Conservation (phyloP, 2,329 filamentous ascomycete species). For the Phaeosphaeriaceae sp. region DNA sequence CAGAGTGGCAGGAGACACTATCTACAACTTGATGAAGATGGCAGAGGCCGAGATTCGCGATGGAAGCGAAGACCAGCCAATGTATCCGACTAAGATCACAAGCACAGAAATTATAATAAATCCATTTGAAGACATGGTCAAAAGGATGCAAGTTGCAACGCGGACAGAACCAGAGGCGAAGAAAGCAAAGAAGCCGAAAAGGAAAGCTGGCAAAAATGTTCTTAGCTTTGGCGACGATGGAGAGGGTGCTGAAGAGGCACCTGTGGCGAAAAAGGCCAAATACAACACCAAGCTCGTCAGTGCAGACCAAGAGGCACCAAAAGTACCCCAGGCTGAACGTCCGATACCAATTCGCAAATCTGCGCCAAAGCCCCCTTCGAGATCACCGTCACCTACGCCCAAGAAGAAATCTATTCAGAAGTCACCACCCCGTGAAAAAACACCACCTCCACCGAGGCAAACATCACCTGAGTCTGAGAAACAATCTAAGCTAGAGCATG, state of each 20-base stretch:
- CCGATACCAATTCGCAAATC: slow-evolving; percentile 44
- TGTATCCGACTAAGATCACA: slow-evolving; percentile 84
- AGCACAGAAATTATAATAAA: slow-evolving; percentile 78
- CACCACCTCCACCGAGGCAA: slow-evolving; percentile 40
- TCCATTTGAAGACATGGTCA: slow-evolving; percentile 82
- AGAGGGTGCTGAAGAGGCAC: slow-evolving; percentile 62
- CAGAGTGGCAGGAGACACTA: slow-evolving; percentile 87
- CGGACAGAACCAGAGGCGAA: slow-evolving; percentile 55
- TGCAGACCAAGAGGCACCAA: slow-evolving; percentile 43
- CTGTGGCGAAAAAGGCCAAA: slow-evolving; percentile 75
- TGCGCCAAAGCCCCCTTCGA: slow-evolving; percentile 30
- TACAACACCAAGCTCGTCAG: slow-evolving; percentile 77
- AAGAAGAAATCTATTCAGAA: slow-evolving; percentile 14
- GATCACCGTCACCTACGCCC: slow-evolving; percentile 31
- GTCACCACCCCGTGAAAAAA: slow-evolving; percentile 24
- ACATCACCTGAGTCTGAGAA: slow-evolving; percentile 49
- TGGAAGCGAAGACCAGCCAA: slow-evolving; percentile 79
- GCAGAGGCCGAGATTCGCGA: slow-evolving; percentile 80
- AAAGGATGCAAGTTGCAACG: slow-evolving; percentile 64
- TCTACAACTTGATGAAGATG: slow-evolving; percentile 95
- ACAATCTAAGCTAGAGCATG: slow-evolving; percentile 64
- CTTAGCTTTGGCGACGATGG: slow-evolving; percentile 76
- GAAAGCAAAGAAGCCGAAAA: slow-evolving; percentile 63
- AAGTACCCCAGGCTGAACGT: slow-evolving; percentile 42
- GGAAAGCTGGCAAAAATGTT: slow-evolving; percentile 76